phyloP scores from a whole-genome alignment of 768 basidiomycete genomes.

The Pluteus cervinus region DNA sequence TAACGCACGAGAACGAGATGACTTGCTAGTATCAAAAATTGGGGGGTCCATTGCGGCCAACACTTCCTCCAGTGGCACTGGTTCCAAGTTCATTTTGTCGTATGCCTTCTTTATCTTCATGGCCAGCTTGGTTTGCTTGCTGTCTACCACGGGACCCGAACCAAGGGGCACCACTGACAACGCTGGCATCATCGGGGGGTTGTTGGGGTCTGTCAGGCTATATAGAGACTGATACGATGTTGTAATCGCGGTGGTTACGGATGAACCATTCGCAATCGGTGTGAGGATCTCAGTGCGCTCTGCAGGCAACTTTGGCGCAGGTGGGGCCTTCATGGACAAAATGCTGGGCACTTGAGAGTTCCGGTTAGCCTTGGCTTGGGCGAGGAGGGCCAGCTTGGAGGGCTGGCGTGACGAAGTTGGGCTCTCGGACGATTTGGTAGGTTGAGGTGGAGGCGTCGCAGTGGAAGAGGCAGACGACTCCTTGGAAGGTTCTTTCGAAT shows the following conservation, averaged over 20 bases:
- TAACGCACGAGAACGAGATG: conserved; percentile 57
- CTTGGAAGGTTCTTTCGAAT: conserved; percentile 9
- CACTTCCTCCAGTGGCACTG: too few species aligned
- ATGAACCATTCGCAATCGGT: conserved; percentile 76
- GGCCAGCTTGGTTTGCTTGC: conserved; percentile 67
- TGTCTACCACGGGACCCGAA: conserved; percentile 9
- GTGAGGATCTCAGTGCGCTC: conserved; percentile 63
- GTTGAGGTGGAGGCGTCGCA: neutral
- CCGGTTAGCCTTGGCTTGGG: conserved; percentile 51
- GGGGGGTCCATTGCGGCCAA: conserved; percentile 55
- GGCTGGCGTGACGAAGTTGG: conserved; percentile 17
- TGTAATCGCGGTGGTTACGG: conserved; percentile 82
- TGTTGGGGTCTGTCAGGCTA: conserved; percentile 51
- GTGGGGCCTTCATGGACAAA: too few species aligned
- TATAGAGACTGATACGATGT: conserved; percentile 72
- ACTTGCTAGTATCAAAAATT: too few species aligned
- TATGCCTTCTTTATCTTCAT: conserved; percentile 64
- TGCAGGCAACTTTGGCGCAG: conserved; percentile 41
- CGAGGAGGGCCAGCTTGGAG: conserved; percentile 28
- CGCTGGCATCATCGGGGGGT: conserved; percentile 31
- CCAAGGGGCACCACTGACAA: conserved; percentile 40
- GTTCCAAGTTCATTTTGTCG: conserved; percentile 30
- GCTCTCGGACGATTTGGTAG: neutral
- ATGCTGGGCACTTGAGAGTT: too few species aligned
- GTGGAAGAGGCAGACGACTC: conserved; percentile 7